A percentile compares a stretch with the other conserved stretches of the same genome.
These are phyloP conservation scores for Debaryomyces tyrocola DNA, from an alignment of 805 yeast genomes.

Conservation along the genomic window DNA sequence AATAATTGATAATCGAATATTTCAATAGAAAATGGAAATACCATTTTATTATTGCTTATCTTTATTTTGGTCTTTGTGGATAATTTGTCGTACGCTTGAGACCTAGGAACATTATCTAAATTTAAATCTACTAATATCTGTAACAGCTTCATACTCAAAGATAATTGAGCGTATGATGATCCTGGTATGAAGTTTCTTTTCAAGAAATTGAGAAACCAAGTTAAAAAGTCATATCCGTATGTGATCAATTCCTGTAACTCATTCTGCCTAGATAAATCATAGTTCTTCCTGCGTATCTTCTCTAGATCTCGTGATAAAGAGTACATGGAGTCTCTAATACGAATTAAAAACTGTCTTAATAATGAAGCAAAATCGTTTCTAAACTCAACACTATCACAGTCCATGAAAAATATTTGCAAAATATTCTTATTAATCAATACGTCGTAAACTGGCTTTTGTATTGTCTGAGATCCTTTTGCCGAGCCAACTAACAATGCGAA, in stretches of 20 bases:
- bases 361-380: constrained; percentile 66
- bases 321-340: constrained; percentile 71
- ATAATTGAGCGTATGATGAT: constrained; percentile 44
- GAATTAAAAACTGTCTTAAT: constrained; percentile 58
- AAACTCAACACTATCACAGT: constrained; percentile 58
- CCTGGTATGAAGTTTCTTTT: constrained; percentile 36
- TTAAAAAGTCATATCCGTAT: constrained; percentile 24
- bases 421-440: constrained; percentile 37
- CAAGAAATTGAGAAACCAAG: constrained; percentile 54
- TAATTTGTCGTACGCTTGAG: neutral
- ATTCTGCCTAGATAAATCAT: constrained; percentile 9
- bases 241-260: constrained; percentile 2
- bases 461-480: constrained; percentile 58
- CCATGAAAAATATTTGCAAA: constrained; percentile 57
- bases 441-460: constrained; percentile 46
- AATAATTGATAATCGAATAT: constrained; percentile 26
- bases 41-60: constrained; percentile 5
- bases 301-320: constrained; percentile 40
- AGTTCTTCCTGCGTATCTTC: constrained; percentile 32
- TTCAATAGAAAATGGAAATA: constrained; percentile 7
- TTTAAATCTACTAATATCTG: constrained; percentile 12
- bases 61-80: neutral
- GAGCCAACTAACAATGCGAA: constrained; percentile 63
- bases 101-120: constrained; percentile 5
- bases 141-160: constrained; percentile 12